Evolutionary conservation across 805 yeast species (phyloP), one percentile per base, ranked within the genome.

Genomic region (Starmerella roubikii): DNA sequence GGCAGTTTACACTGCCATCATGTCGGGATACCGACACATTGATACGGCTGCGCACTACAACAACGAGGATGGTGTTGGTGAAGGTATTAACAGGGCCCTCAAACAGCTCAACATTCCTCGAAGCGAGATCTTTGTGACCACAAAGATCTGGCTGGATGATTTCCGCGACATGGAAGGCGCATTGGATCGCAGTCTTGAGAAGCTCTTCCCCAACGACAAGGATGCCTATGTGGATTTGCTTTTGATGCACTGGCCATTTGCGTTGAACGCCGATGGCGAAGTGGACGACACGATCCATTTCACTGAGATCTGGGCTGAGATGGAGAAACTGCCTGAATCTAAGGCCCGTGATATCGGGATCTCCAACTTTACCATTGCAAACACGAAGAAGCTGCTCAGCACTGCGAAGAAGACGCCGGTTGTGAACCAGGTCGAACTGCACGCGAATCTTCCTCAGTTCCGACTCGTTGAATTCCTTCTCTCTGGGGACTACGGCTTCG

Each of bases 21-120:
- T 72, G 52, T 62, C 65, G 8, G 86, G 86, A 8, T 76, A 76
- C 56, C 67, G 76, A 44, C 83, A 76, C 54, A 75, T 80, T 48
- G 93, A 80, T 56, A 73, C 85, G 9, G 91, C 91, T 2, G 71
- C 72, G 54, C 65, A 67, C 42, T 81, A 81, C 55, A 70, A 69
- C 2, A 77, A 76, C 53, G 93, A 82, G 56, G 64, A 57, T 15
- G 74, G 69, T 46, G 77, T 78, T 12, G 85, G 93, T 24, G 64
- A 65, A 37, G 62, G 62, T 25, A 69, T 78, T 36, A 27, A 33
- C 6, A 31, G 36, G 34, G 51, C 39, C 19, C 32, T 42, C 8
- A 24, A 24, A 22, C 50, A 47, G 38, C 49, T 62, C 16, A 66
- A 58, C 24, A 48, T 62, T 25, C 54, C 61, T 57, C 53, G 81